phyloP scores from a whole-genome alignment of 2,329 filamentous ascomycete genomes.

The Paracoccidioides lutzii region DNA sequence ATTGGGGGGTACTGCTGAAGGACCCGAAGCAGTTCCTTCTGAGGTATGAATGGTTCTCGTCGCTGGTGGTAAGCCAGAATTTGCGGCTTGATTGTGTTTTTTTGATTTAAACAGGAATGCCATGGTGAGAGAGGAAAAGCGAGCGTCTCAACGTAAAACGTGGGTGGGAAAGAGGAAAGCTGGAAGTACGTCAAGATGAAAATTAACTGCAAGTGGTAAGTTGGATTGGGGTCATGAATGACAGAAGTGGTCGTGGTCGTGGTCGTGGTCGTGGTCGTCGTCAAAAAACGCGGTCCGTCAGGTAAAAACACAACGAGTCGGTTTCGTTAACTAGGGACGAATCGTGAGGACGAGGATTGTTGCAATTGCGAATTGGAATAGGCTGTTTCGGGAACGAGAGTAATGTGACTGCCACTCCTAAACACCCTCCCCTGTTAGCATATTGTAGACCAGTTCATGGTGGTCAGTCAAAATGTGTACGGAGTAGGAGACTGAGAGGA shows the following conservation, averaged over 20 bases:
- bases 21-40: constrained; percentile 34
- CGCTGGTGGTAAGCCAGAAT: constrained; percentile 37
- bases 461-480: neutral
- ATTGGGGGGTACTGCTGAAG: constrained; percentile 36
- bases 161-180: neutral
- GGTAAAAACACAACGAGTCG: neutral
- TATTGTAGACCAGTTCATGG: neutral
- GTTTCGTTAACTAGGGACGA: neutral
- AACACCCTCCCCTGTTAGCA: neutral
- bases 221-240: neutral
- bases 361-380: neutral
- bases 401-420: neutral
- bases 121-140: constrained; percentile 37
- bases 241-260: neutral
- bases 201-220: neutral
- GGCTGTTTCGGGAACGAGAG: neutral
- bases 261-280: neutral
- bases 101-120: constrained; percentile 75
- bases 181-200: neutral
- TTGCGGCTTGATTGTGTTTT: constrained; percentile 49
- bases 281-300: constrained; percentile 1
- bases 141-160: neutral
- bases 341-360: neutral
- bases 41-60: constrained; percentile 45
- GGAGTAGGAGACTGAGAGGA: neutral